Base-by-base conservation (phyloP, 2,329 filamentous ascomycete species). In the Ascochyta fabae region DNA sequence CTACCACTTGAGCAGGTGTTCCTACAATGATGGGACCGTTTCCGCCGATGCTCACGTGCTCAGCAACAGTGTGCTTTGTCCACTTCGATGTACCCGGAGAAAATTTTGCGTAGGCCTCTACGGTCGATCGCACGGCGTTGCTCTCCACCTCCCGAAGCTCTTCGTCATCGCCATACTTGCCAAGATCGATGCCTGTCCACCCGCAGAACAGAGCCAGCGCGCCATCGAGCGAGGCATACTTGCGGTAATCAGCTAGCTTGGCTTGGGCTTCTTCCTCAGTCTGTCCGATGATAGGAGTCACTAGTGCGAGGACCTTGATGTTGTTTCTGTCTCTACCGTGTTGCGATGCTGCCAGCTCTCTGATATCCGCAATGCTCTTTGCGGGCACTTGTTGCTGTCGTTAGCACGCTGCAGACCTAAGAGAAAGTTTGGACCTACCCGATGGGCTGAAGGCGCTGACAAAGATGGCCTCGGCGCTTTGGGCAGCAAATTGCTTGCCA, bases 381-480 rank as follows among this genome's bases (percentile, higher is more conserved):
- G 83, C 82, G 26, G 87, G 84, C 0, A 87, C 53, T 23, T 39
- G 6, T 33, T 22, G 12, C 19, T 16, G 16, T 6, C 1, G 15
- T 44, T 12, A 44, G 41, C 27, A 15, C 6, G 22, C 16, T 44
- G 41, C 8, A 6, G 3, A 6, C 10, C 31, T 9, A 6, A 13
- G 19, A 39, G 22, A 27, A 10, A 16, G 3, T 41, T 12, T 12
- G 19, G 7, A 22, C 27, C 23, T 44, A 44, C 41, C 41, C 7
- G 53, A 50, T 26, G 53, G 53, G 13, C 47, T 56, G 36, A 56
- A 56, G 2, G 53, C 53, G 31, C 53, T 56, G 0, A 89, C 83
- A 63, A 91, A 91, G 46, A 91, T 87, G 2, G 83, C 87, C 66
- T 91, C 88, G 0, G 88, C 88, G 67, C 91, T 87, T 61, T 87